Conservation (phyloP, 768 basidiomycete species). For the Zangia roseola region DNA sequence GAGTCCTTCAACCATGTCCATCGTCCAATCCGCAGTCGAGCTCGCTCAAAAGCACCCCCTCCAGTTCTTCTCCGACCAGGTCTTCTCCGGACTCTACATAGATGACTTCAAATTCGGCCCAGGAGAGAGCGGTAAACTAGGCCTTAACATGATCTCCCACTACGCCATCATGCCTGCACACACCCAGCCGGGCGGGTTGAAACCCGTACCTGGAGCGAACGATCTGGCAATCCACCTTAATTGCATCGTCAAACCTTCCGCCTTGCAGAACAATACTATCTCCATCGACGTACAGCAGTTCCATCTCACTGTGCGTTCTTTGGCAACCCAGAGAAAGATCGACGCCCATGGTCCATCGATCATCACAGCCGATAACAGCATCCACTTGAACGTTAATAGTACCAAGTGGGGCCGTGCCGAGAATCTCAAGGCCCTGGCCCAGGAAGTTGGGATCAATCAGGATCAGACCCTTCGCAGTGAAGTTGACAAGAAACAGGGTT, state of each 20-base stretch:
- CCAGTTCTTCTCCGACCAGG: background rate
- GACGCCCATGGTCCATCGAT: background rate
- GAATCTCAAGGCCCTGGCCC: constrained; percentile 3
- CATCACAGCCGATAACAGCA: constrained; percentile 7
- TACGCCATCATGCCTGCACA: background rate
- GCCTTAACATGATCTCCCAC: constrained; percentile 9
- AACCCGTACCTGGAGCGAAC: background rate
- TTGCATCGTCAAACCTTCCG: background rate
- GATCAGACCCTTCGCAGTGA: constrained; percentile 2
- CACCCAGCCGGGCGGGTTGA: background rate
- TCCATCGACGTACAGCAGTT: background rate
- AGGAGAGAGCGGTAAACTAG: background rate
- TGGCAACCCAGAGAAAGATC: constrained; percentile 1
- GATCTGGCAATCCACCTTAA: constrained; percentile 10
- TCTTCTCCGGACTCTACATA: background rate
- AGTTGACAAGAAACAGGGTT: constrained; percentile 2
- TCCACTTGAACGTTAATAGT: constrained; percentile 5
- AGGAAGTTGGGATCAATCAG: background rate
- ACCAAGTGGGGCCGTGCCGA: constrained; percentile 4
- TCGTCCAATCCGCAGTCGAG: background rate
- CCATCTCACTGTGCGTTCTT: constrained; percentile 2
- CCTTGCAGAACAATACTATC: background rate
- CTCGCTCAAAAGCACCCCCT: background rate
- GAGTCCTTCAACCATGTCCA: background rate
- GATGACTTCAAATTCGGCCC: background rate